Conservation (phyloP, 305 asterid genomes). For the Plantago lanceolata region DNA sequence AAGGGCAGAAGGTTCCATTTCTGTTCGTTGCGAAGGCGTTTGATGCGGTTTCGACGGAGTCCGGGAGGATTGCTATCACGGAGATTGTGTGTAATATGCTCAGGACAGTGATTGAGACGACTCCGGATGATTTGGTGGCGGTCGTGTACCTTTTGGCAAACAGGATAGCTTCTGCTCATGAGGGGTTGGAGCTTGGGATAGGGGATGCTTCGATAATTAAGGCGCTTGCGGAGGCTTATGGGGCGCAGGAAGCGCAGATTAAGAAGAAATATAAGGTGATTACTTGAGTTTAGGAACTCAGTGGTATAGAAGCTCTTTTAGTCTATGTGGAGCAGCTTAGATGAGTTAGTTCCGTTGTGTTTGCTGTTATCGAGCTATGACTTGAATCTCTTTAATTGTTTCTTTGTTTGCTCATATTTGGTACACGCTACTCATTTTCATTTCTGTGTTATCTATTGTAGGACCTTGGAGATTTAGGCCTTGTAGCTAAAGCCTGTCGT, state of each 20-base stretch:
- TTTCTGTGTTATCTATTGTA: conserved; percentile 26
- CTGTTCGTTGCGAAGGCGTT: conserved; percentile 80
- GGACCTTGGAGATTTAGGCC: conserved; percentile 96
- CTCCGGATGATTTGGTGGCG: conserved; percentile 71
- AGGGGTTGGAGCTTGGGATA: conserved; percentile 91
- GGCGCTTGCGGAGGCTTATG: conserved; percentile 96
- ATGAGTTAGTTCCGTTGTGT: not conserved
- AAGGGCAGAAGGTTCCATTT: conserved; percentile 81
- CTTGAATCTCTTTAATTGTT: conserved; percentile 2
- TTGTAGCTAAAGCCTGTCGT: conserved; percentile 86
- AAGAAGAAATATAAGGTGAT: conserved; percentile 70
- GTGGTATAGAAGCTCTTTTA: conserved; percentile 1
- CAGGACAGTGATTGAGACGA: conserved; percentile 80
- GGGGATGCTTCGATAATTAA: conserved; percentile 79
- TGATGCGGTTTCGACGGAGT: conserved; percentile 70
- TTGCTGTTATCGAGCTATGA: conserved; percentile 1
- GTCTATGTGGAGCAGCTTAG: not conserved
- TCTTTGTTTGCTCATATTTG: not conserved
- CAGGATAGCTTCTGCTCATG: conserved; percentile 77
- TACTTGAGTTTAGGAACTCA: conserved; percentile 1
- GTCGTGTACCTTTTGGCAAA: conserved; percentile 75
- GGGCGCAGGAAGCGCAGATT: conserved; percentile 63
- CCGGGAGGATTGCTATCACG: conserved; percentile 74
- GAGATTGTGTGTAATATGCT: conserved; percentile 81
- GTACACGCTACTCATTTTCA: conserved; percentile 6